Conservation (phyloP, 177 flowering plant species). For the Vitis hybrid region DNA sequence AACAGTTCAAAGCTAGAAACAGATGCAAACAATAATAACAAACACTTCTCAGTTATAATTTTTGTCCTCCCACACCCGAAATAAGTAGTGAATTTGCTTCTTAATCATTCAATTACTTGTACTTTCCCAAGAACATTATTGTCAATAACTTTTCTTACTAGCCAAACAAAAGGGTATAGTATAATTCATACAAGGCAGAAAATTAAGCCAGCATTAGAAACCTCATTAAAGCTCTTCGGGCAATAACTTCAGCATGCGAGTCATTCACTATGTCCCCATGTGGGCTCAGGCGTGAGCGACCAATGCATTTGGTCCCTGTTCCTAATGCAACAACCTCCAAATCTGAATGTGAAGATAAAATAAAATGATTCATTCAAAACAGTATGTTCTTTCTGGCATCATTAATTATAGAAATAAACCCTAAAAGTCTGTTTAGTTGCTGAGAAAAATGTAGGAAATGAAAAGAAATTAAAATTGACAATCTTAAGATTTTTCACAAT, state of each 20-base stretch:
- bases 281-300: slow-evolving; percentile 58
- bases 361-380: neutral
- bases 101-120: no score
- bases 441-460: neutral
- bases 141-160: neutral
- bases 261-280: slow-evolving; percentile 83
- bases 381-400: neutral
- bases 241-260: slow-evolving; percentile 89
- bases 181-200: neutral
- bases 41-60: no score
- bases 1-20: no score
- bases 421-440: no score
- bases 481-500: neutral
- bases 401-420: no score
- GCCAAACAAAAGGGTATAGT: neutral
- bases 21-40: no score
- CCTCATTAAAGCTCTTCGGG: slow-evolving; percentile 85
- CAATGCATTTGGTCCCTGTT: slow-evolving; percentile 90
- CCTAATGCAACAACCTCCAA: slow-evolving; percentile 83
- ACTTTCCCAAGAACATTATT: neutral
- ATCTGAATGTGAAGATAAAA: slow-evolving; percentile 31
- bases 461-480: neutral
- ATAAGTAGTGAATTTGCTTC: no score
- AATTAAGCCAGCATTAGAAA: slow-evolving; percentile 11
- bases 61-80: no score